Evolutionary conservation across 257 asterid species (phyloP).

Genomic region (Plantago ovata): DNA sequence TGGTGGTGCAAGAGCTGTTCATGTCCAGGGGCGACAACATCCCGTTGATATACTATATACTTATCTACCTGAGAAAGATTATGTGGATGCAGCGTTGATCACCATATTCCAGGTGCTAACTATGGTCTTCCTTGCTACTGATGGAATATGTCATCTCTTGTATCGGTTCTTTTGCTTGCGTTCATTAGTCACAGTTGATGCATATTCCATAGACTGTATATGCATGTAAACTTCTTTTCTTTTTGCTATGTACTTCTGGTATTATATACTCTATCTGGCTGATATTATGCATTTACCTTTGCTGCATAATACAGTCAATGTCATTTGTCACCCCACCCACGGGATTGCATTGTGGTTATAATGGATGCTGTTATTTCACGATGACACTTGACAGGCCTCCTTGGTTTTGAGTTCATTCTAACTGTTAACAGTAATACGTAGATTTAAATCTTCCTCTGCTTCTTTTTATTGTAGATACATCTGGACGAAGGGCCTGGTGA

Average conservation of each 20-base stretch:
- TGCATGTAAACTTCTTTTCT: no score
- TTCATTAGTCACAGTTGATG: no score
- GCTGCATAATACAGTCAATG: slow-evolving; percentile 11
- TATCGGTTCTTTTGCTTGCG: no score
- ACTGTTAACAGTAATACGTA: no score
- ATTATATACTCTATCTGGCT: no score
- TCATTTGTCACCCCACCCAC: background rate
- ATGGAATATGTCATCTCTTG: no score
- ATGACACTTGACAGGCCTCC: background rate
- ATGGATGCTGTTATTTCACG: background rate
- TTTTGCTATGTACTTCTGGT: no score
- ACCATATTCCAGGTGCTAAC: slow-evolving; percentile 31
- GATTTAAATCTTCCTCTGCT: background rate
- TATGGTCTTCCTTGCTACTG: no score
- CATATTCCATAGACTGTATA: no score
- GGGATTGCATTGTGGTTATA: slow-evolving; percentile 13
- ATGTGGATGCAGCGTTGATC: slow-evolving; percentile 82
- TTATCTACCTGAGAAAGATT: slow-evolving; percentile 83
- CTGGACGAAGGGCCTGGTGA: slow-evolving; percentile 88
- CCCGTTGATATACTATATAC: slow-evolving; percentile 80
- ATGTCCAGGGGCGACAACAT: slow-evolving; percentile 85
- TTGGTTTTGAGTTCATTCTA: no score
- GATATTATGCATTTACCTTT: no score
- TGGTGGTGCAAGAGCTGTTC: slow-evolving; percentile 95
- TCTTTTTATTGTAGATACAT: slow-evolving; percentile 60